Evolutionary conservation across 768 basidiomycete genomes (phyloP).

Genomic region (Hygrophorus russula): DNA sequence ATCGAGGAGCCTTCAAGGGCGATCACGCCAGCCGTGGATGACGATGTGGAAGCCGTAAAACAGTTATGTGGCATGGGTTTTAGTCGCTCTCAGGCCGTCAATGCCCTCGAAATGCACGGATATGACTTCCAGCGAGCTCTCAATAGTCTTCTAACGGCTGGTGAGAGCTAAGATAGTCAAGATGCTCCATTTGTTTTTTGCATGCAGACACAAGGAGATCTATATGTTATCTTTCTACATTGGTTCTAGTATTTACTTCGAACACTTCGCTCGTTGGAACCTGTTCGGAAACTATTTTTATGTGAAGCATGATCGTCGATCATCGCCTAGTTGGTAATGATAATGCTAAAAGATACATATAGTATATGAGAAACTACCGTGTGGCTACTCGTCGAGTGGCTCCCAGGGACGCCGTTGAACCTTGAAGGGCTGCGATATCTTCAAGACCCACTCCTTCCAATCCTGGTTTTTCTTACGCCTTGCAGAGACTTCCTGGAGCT

Average conservation of each 20-base stretch:
- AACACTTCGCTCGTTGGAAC: too few relatives aligned
- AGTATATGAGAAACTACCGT: too few relatives aligned
- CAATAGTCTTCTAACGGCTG: conserved; percentile 6
- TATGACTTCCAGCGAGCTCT: conserved; percentile 52
- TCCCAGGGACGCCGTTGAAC: not conserved
- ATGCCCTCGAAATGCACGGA: conserved; percentile 72
- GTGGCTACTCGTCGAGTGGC: not conserved
- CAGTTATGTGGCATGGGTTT: conserved; percentile 89
- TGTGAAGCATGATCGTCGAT: too few relatives aligned
- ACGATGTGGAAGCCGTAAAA: conserved; percentile 68
- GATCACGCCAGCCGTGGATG: conserved; percentile 45
- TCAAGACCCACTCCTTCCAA: conserved; percentile 29
- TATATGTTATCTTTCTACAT: too few relatives aligned
- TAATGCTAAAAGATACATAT: too few relatives aligned
- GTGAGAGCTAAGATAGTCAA: not conserved
- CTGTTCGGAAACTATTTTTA: too few relatives aligned
- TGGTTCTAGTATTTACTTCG: too few relatives aligned
- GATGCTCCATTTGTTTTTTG: not conserved
- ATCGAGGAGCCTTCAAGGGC: conserved; percentile 31
- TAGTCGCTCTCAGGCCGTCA: conserved; percentile 67
- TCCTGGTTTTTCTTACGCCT: conserved; percentile 20
- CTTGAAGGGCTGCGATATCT: not conserved
- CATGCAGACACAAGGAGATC: not conserved
- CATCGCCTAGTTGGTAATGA: too few relatives aligned
- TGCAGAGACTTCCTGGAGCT: conserved; percentile 25